Percentiles rank a stretch among this genome's conserved stretches.
Conservation (phyloP, 768 basidiomycete genomes). For the Mycena olivaceomarginata region DNA sequence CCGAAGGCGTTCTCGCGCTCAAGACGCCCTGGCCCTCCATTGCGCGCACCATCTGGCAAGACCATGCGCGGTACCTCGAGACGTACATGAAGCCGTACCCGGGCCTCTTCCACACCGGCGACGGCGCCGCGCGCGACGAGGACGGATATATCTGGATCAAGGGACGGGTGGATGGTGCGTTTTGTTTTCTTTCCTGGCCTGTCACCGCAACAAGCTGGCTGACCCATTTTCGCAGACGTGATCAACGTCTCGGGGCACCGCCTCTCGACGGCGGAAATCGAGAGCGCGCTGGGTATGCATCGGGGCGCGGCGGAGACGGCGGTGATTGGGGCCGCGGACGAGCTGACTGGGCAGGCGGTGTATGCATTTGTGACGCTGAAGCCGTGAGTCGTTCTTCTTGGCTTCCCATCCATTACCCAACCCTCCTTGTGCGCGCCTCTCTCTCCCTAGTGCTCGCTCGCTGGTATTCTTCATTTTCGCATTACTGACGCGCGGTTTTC, state of each 20-base stretch:
- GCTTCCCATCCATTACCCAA: background rate
- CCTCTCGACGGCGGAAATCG: conserved; percentile 97
- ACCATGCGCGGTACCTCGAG: conserved; percentile 87
- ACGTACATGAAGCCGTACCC: conserved; percentile 86
- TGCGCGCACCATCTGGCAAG: conserved; percentile 93
- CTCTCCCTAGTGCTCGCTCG: too few species aligned
- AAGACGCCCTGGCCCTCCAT: conserved; percentile 96
- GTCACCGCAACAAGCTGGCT: too few species aligned
- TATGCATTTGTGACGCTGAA: conserved; percentile 96
- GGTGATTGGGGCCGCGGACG: conserved; percentile 91
- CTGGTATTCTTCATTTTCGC: background rate
- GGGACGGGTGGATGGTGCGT: conserved; percentile 92
- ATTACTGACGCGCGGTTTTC: background rate
- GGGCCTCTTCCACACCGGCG: conserved; percentile 97
- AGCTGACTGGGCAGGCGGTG: conserved; percentile 96
- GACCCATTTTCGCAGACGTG: conserved; percentile 73
- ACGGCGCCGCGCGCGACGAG: conserved; percentile 95
- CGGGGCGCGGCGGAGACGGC: conserved; percentile 97
- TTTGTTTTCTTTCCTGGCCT: background rate
- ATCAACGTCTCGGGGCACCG: conserved; percentile 99
- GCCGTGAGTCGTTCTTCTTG: conserved; percentile 77
- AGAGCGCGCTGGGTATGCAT: conserved; percentile 96
- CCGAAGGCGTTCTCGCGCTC: conserved; percentile 94
- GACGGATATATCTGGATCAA: conserved; percentile 99
- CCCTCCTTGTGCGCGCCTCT: too few species aligned